These are phyloP conservation scores for Talaromyces sp. DNA, from an alignment of 2,329 filamentous ascomycete genomes.

Conservation along the genomic window DNA sequence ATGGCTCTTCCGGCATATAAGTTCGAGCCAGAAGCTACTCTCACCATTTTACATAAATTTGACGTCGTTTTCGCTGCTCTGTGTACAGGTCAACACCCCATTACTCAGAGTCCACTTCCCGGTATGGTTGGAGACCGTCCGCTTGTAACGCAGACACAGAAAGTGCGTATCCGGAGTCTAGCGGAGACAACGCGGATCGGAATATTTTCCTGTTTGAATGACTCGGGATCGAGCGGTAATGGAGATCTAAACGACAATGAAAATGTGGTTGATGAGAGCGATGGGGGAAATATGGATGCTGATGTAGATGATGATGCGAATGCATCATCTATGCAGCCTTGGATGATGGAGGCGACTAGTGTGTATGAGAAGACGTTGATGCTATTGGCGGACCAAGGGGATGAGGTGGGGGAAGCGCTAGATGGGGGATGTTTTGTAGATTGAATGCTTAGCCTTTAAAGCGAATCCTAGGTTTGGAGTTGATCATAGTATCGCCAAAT, in stretches of 20 bases:
- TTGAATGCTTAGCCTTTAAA: not conserved
- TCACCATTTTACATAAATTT: constrained; percentile 73
- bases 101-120: constrained; percentile 66
- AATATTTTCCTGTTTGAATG: constrained; percentile 9
- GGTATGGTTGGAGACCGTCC: constrained; percentile 67
- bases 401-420: not conserved
- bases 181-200: constrained; percentile 69
- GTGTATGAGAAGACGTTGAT: constrained; percentile 82
- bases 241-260: not conserved
- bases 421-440: not conserved
- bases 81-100: constrained; percentile 66
- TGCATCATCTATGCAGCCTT: constrained; percentile 37
- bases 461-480: not conserved
- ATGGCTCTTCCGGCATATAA: constrained; percentile 74
- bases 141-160: constrained; percentile 72
- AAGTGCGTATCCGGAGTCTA: constrained; percentile 81
- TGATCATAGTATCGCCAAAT: not conserved
- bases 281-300: constrained; percentile 44
- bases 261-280: constrained; percentile 21
- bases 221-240: not conserved
- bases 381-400: constrained; percentile 62
- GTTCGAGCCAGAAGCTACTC: constrained; percentile 67
- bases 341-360: constrained; percentile 70
- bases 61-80: constrained; percentile 82
- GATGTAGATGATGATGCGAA: constrained; percentile 48